These are phyloP conservation scores for Phytophthora kernoviae DNA, from an alignment of 352 stramenopile species.

Conservation along the genomic window DNA sequence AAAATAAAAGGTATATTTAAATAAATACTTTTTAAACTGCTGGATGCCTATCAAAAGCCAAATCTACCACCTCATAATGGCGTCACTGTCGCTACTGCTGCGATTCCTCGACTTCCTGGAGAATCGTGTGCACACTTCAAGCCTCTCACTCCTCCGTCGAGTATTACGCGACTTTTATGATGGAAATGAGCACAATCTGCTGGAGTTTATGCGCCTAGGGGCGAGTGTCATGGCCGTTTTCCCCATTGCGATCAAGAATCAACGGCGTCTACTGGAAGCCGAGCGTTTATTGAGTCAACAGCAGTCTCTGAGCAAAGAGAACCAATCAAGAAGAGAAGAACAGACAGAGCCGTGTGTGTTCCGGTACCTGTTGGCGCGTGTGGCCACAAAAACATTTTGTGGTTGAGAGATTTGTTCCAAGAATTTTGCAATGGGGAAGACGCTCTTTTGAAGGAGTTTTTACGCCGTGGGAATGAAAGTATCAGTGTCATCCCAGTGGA, in stretches of 20 bases:
- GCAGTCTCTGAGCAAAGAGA: neutral
- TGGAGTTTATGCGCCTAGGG: slow-evolving; percentile 39
- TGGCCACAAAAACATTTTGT: slow-evolving; percentile 47
- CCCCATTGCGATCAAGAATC: slow-evolving; percentile 18
- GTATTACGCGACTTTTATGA: slow-evolving; percentile 34
- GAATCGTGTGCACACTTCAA: slow-evolving; percentile 32
- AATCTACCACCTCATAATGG: neutral
- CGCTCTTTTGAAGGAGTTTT: slow-evolving; percentile 25
- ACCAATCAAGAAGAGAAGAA: neutral
- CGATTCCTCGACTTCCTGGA: slow-evolving; percentile 45
- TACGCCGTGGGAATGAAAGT: slow-evolving; percentile 14
- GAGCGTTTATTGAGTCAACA: slow-evolving; percentile 12
- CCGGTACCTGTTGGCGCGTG: slow-evolving; percentile 25
- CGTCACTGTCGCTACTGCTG: slow-evolving; percentile 15
- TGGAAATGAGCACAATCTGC: slow-evolving; percentile 32
- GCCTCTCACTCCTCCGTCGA: slow-evolving; percentile 29
- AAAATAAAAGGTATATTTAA: neutral
- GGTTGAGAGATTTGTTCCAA: slow-evolving; percentile 33
- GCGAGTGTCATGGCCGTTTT: slow-evolving; percentile 38
- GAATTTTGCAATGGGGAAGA: slow-evolving; percentile 38
- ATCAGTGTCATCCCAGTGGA: slow-evolving; percentile 41
- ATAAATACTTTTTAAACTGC: neutral
- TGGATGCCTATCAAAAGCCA: too few species aligned
- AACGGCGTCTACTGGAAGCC: slow-evolving; percentile 10
- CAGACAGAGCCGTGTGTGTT: slow-evolving; percentile 17